Percentiles rank a stretch among this genome's conserved stretches.
phyloP scores from a whole-genome alignment of 106 monocot genomes.

The Agapanthus africanus region DNA sequence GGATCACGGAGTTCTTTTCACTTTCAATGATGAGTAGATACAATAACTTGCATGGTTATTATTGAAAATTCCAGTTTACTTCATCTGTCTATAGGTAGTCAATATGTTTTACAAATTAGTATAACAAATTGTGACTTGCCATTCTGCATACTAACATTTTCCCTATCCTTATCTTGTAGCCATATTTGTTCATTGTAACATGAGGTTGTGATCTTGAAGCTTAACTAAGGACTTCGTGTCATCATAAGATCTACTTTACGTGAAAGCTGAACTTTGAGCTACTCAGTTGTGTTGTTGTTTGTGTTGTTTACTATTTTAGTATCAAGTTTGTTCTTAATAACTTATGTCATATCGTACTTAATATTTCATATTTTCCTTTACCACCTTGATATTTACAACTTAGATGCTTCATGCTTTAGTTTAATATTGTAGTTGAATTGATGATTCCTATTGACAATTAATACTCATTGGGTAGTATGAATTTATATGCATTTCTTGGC shows the following conservation, averaged over 20 bases:
- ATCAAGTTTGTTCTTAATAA: neutral
- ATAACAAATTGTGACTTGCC: too few relatives aligned
- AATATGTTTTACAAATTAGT: too few relatives aligned
- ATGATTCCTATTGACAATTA: neutral
- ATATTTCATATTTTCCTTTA: neutral
- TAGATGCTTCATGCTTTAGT: neutral
- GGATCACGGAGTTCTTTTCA: too few relatives aligned
- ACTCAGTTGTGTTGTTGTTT: neutral
- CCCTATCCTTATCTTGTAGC: neutral
- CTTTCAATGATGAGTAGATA: too few relatives aligned
- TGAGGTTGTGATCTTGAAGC: neutral
- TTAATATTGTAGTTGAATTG: neutral
- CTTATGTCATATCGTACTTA: too few relatives aligned
- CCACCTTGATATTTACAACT: neutral
- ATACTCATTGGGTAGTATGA: neutral
- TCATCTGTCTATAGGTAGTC: too few relatives aligned
- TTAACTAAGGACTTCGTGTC: too few relatives aligned
- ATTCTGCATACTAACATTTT: neutral
- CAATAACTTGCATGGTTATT: too few relatives aligned
- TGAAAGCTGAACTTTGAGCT: neutral
- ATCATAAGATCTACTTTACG: too few relatives aligned
- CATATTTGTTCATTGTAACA: neutral
- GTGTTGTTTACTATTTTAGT: neutral
- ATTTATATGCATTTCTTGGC: neutral
- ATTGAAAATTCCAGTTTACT: too few relatives aligned